These are phyloP conservation scores for Boletus fagicola DNA, from an alignment of 768 basidiomycete species.

Conservation along the genomic window DNA sequence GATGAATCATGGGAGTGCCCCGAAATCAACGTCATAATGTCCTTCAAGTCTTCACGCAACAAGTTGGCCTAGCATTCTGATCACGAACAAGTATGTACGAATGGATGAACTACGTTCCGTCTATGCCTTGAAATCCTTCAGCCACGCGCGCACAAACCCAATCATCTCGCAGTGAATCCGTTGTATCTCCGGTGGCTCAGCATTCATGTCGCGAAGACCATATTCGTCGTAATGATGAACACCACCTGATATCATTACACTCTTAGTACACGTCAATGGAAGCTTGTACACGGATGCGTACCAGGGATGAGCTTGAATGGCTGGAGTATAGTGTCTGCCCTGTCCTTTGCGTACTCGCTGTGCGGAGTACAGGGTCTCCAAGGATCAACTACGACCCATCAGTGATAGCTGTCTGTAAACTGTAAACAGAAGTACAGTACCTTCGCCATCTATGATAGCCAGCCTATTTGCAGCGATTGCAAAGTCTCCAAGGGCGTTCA, in stretches of 20 bases:
- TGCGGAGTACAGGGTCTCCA: slow-evolving; percentile 89
- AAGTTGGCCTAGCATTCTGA: not conserved
- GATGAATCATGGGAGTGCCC: too few species aligned
- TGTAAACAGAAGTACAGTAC: slow-evolving; percentile 34
- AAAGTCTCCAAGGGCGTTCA: slow-evolving; percentile 86
- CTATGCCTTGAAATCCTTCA: slow-evolving; percentile 42
- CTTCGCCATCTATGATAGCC: slow-evolving; percentile 86
- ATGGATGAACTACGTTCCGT: not conserved
- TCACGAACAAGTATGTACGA: not conserved
- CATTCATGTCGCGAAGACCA: slow-evolving; percentile 55
- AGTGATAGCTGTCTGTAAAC: not conserved
- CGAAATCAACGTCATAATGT: not conserved
- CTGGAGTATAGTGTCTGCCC: slow-evolving; percentile 66
- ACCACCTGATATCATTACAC: slow-evolving; percentile 42
- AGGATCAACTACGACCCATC: slow-evolving; percentile 64
- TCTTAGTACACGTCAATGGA: not conserved
- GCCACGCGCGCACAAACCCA: slow-evolving; percentile 75
- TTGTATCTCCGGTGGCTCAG: slow-evolving; percentile 76
- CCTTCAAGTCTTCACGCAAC: not conserved
- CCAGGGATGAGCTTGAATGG: slow-evolving; percentile 89
- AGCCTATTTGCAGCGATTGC: slow-evolving; percentile 75
- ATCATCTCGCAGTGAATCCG: slow-evolving; percentile 81
- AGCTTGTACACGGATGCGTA: slow-evolving; percentile 35
- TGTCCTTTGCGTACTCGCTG: slow-evolving; percentile 63
- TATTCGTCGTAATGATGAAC: slow-evolving; percentile 76